Base-by-base conservation (phyloP, 345 rosid genomes). In the Cardamine resedifolia region DNA sequence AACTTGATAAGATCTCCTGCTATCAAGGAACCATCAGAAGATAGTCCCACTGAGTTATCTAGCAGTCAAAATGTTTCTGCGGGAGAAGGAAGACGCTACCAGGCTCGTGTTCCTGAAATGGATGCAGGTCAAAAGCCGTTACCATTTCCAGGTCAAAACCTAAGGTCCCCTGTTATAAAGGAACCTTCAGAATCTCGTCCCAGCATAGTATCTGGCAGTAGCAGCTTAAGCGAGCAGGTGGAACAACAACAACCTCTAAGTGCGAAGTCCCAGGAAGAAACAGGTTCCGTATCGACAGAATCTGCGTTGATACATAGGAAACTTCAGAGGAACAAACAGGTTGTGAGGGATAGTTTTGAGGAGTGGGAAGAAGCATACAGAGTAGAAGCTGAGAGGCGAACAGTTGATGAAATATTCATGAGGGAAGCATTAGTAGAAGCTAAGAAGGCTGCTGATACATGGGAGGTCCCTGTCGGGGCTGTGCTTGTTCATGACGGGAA, bases 381-480 rank as follows among this genome's bases (percentile, higher is more conserved):
- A 64, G 75, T 74, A 62, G 96, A 95, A 75, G 77, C 81, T 10
- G 96, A 90, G 80, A 96, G 83, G 83, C 83, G 81, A 23, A 86
- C 77, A 78, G 56, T 66, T 53, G 99, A 95, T 78, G 97, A 90
- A 77, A 84, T 87, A 75, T 95, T 87, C 81, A 91, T 95, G 99
- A 87, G 84, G 78, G 99, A 95, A 82, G 99, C 99, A 2, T 64
- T 95, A 31, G 51, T 83, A 60, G 99, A 95, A 87, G 97, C 97
- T 69, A 86, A 87, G 70, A 91, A 90, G 78, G 99, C 99, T 59
- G 96, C 89, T 68, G 97, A 95, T 82, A 72, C 82, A 14, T 95
- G 99, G 99, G 99, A 95, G 77, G 99, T 95, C 50, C 99, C 97
- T 59, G 96, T 91, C 16, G 99, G 99, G 41, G 97, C 97, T 41